A percentile compares a stretch with the other conserved stretches of the same genome.
These are phyloP conservation scores for Fusarium acutatum DNA, from an alignment of 2,329 filamentous ascomycete genomes.

Conservation along the genomic window DNA sequence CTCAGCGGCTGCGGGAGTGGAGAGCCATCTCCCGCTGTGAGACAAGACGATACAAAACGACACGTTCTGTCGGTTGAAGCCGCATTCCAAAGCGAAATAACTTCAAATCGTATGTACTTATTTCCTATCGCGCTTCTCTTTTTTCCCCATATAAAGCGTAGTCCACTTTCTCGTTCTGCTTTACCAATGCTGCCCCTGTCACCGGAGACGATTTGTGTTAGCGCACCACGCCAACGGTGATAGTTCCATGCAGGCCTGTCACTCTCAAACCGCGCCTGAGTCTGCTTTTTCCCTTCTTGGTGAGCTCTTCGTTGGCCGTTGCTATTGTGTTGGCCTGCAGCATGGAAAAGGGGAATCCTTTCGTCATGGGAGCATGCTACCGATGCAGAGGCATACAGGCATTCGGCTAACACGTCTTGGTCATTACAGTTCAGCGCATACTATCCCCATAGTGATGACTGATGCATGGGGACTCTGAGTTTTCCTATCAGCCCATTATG, in stretches of 20 bases:
- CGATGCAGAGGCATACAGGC: neutral
- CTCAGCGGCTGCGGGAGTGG: neutral
- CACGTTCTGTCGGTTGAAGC: neutral
- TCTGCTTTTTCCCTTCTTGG: neutral
- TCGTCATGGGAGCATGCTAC: neutral
- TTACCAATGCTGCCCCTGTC: slow-evolving; percentile 1
- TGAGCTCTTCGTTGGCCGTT: neutral
- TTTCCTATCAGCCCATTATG: neutral
- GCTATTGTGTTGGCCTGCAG: neutral
- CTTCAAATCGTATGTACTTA: neutral
- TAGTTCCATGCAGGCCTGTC: slow-evolving; percentile 24
- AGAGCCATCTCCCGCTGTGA: slow-evolving; percentile 6
- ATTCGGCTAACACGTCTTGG: neutral
- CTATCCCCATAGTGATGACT: neutral
- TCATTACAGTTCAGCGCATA: neutral
- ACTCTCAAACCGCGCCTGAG: slow-evolving; percentile 9
- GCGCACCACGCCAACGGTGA: slow-evolving; percentile 20
- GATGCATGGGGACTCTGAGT: neutral
- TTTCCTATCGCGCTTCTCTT: neutral
- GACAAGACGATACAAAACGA: slow-evolving; percentile 10
- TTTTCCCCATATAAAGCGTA: neutral
- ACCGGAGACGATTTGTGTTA: slow-evolving; percentile 15
- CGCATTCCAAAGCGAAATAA: slow-evolving; percentile 14
- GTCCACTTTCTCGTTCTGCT: slow-evolving; percentile 1
- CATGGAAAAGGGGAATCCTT: neutral